Base-by-base conservation (phyloP, 768 basidiomycete species). In the Tulasnella sp. region DNA sequence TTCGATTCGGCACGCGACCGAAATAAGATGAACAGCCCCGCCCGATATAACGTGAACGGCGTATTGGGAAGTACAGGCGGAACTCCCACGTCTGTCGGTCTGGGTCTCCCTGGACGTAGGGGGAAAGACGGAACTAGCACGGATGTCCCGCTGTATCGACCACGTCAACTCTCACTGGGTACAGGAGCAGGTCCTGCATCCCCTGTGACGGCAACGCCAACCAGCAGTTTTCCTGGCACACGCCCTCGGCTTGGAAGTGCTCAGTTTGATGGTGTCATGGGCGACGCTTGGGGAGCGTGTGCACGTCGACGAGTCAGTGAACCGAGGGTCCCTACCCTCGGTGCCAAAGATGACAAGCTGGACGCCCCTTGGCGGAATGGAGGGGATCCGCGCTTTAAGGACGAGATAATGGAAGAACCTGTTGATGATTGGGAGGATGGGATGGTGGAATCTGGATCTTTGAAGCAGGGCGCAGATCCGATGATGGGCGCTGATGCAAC, bases 201-300 rank as follows among this genome's bases (percentile, higher is more conserved):
- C 9, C 61, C 58, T 24, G 60, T 23, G 15, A 44, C 26, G 26
- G 45, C 44, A 13, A 10, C 34, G 24, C 38, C 58, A 29, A n/a
- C 23, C n/a, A 32, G 45, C 15, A 32, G 17, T 11, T 15, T 34
- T 7, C 7, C 34, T 38, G 34, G 34, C 23, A 52, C 10, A 61
- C 61, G 53, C 47, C 21, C 56, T 34, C 53, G 54, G 11, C 56
- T 62, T 17, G 51, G 43, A 21, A 29, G 49, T 23, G 19, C 61
- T n/a, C 21, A 26, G 11, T 51, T 60, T 29, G 61, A 63, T 58
- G 61, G 61, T n/a, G 58, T 63, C 27, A 43, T 59, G 48, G 61
- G 48, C 17, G 61, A 63, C 27, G 42, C 54, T 11, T 63, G 61
- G 61, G 51, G 27, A n/a, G 23, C 30, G 5, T 43, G n/a, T 19